A percentile compares a stretch with the other conserved stretches of the same genome.
Evolutionary conservation across 192 early-diverging fungal species (phyloP).

Genomic region (Geranomyces variabilis): DNA sequence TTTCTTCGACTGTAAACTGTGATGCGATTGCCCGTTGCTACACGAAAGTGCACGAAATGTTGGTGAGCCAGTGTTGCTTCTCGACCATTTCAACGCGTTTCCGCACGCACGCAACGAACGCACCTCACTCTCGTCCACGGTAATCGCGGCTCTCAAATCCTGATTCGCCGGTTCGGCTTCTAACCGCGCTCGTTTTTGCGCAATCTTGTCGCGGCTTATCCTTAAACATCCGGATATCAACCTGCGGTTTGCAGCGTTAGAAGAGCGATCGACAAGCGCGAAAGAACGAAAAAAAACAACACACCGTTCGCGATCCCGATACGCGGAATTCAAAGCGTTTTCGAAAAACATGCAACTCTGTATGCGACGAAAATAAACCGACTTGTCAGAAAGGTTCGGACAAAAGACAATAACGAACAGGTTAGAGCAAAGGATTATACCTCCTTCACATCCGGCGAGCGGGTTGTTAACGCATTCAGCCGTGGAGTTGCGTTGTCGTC

Average conservation of each 20-base stretch:
- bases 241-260: not conserved
- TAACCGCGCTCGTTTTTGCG: slow-evolving; percentile 10
- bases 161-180: not conserved
- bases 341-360: slow-evolving; percentile 22
- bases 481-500: slow-evolving; percentile 32
- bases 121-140: slow-evolving; percentile 19
- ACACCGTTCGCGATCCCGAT: slow-evolving; percentile 21
- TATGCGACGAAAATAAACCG: not conserved
- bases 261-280: too few species aligned
- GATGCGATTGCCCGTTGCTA: too few species aligned
- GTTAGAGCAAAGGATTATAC: slow-evolving; percentile 1
- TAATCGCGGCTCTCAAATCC: not conserved
- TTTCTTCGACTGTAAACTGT: slow-evolving; percentile 30
- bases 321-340: slow-evolving; percentile 9
- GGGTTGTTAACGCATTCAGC: slow-evolving; percentile 30
- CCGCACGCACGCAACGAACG: too few species aligned
- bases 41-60: too few species aligned
- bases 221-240: slow-evolving; percentile 18
- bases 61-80: too few species aligned
- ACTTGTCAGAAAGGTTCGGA: not conserved
- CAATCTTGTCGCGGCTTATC: slow-evolving; percentile 7
- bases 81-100: too few species aligned
- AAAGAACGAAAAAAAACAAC: not conserved
- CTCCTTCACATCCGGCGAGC: slow-evolving; percentile 4
- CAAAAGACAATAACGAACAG: not conserved